These are phyloP conservation scores for Gelatoporia subvermispora DNA, from an alignment of 768 basidiomycete species.

Conservation along the genomic window DNA sequence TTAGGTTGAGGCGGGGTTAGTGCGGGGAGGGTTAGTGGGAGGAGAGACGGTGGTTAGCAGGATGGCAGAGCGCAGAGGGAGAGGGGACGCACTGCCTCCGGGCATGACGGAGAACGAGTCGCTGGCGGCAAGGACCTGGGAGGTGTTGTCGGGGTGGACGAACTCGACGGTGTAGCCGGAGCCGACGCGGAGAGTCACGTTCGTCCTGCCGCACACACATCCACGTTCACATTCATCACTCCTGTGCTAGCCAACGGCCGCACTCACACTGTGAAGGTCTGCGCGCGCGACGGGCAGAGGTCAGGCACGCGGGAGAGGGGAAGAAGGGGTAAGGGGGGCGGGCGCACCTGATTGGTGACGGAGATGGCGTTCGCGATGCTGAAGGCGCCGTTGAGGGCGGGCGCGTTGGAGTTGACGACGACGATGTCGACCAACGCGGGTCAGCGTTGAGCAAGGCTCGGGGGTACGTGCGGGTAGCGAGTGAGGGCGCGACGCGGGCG, in stretches of 20 bases:
- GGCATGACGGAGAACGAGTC: conserved; percentile 30
- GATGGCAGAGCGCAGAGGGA: background rate
- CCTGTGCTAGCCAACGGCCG: background rate
- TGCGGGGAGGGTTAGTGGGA: conserved; percentile 13
- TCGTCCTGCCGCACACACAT: conserved; percentile 21
- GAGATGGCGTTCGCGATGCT: conserved; percentile 29
- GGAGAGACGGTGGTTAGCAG: conserved; percentile 8
- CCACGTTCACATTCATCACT: conserved; percentile 3
- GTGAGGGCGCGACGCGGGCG: no score
- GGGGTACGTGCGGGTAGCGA: background rate
- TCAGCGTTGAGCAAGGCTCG: background rate
- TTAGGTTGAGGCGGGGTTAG: conserved; percentile 12
- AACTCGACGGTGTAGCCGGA: conserved; percentile 31
- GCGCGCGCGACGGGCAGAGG: background rate
- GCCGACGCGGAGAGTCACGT: conserved; percentile 29
- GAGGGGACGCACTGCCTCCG: conserved; percentile 29
- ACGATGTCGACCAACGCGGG: conserved; percentile 29
- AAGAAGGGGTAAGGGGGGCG: background rate
- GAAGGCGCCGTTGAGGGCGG: conserved; percentile 32
- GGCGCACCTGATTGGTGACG: conserved; percentile 21
- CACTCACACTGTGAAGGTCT: conserved; percentile 15
- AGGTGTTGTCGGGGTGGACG: conserved; percentile 27
- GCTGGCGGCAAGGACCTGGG: conserved; percentile 29
- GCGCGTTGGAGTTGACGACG: conserved; percentile 27
- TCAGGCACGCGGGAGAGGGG: background rate